Percentiles rank a stretch among this genome's conserved stretches.
These are phyloP conservation scores for Wakefieldia striispora DNA, from an alignment of 768 basidiomycete species.

Conservation along the genomic window DNA sequence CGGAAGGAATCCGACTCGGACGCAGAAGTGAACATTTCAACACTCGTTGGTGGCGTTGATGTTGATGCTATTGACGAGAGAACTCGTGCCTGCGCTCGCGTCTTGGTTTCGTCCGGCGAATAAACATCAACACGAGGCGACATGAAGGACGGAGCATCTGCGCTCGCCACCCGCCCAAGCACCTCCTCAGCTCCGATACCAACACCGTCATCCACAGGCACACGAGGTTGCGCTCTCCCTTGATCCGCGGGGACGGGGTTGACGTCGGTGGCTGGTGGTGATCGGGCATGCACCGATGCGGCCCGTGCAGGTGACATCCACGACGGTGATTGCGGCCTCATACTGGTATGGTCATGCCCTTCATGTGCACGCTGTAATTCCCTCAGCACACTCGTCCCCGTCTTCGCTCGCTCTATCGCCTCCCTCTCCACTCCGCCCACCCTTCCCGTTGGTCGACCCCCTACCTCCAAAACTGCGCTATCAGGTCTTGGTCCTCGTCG, in stretches of 20 bases:
- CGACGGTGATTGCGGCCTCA: slow-evolving; percentile 29
- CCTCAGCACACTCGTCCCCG: slow-evolving; percentile 16
- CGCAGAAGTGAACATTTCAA: slow-evolving; percentile 7
- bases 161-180: slow-evolving; percentile 16
- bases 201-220: slow-evolving; percentile 21
- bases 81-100: slow-evolving; percentile 12
- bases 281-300: slow-evolving; percentile 12
- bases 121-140: slow-evolving; percentile 26
- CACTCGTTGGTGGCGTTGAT: slow-evolving; percentile 16
- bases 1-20: slow-evolving; percentile 3
- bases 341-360: slow-evolving; percentile 9
- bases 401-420: slow-evolving; percentile 26
- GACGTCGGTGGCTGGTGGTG: slow-evolving; percentile 13
- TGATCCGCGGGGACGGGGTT: slow-evolving; percentile 25
- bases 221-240: slow-evolving; percentile 6
- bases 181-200: slow-evolving; percentile 13
- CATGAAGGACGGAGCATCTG: slow-evolving; percentile 17
- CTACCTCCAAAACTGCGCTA: slow-evolving; percentile 2
- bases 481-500: slow-evolving; percentile 72
- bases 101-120: slow-evolving; percentile 10
- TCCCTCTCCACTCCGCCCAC: slow-evolving; percentile 30
- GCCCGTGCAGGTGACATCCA: slow-evolving; percentile 10
- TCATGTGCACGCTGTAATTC: slow-evolving; percentile 26
- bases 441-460: slow-evolving; percentile 22
- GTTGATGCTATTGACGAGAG: slow-evolving; percentile 4